These are phyloP conservation scores for Apophysomyces trapeziformis DNA, from an alignment of 371 early-diverging fungal species.

Conservation along the genomic window DNA sequence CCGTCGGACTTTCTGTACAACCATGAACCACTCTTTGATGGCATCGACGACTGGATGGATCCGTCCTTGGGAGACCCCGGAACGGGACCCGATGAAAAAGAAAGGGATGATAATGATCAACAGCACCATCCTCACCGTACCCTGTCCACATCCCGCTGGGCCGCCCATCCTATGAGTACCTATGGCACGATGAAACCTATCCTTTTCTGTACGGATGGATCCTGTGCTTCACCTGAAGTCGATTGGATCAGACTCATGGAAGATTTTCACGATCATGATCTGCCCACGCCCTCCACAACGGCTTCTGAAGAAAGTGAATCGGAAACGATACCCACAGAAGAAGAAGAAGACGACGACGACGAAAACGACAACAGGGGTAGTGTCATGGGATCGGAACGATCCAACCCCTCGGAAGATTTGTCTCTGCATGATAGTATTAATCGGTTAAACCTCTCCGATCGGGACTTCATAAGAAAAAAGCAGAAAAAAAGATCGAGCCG, in stretches of 20 bases:
- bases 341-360: not conserved
- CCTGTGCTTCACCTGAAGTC: not conserved
- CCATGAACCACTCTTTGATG: conserved; percentile 44
- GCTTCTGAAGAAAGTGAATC: conserved; percentile 6
- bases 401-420: not conserved
- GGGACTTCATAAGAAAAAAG: not conserved
- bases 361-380: not conserved
- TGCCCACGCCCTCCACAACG: not conserved
- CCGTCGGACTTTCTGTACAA: conserved; percentile 46
- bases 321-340: conserved; percentile 15
- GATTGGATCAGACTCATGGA: not conserved
- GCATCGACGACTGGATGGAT: conserved; percentile 27
- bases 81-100: not conserved
- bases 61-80: not conserved
- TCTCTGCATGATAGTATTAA: conserved; percentile 9
- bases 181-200: no score
- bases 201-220: no score
- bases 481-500: not conserved
- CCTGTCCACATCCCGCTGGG: not conserved
- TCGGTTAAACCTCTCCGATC: not conserved
- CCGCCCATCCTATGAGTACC: not conserved
- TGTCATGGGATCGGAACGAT: not conserved
- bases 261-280: not conserved
- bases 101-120: no score
- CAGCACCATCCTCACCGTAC: not conserved